Percentiles rank a stretch among this genome's conserved stretches.
These are phyloP conservation scores for Dujonia santamariae DNA, from an alignment of 1,139 yeast genomes.

Conservation along the genomic window DNA sequence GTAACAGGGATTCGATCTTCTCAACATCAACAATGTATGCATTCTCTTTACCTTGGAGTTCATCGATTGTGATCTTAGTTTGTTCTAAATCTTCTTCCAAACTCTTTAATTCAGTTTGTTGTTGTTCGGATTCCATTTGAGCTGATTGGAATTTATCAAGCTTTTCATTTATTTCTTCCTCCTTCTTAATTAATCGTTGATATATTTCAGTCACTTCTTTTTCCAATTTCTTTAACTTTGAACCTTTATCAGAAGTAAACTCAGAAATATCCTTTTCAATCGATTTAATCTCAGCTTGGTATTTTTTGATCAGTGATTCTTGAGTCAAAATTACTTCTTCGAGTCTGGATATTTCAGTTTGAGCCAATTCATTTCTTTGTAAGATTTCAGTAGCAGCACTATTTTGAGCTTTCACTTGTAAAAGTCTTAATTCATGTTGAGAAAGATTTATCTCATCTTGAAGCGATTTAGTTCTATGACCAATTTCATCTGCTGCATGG, in stretches of 20 bases:
- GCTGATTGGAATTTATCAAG: conserved; percentile 60
- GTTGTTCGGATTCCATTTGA: conserved; percentile 72
- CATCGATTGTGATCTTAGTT: conserved; percentile 31
- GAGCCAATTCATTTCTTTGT: conserved; percentile 47
- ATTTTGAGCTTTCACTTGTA: conserved; percentile 57
- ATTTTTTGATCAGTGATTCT: conserved; percentile 21
- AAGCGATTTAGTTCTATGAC: conserved; percentile 52
- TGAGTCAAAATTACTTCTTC: conserved; percentile 35
- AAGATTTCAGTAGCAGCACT: conserved; percentile 60
- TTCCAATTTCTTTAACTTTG: conserved; percentile 70
- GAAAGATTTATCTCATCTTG: conserved; percentile 66
- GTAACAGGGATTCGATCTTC: conserved; percentile 25
- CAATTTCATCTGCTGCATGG: conserved; percentile 41
- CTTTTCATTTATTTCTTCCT: conserved; percentile 39
- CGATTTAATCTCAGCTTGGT: conserved; percentile 42
- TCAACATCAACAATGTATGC: conserved; percentile 17
- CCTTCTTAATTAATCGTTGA: conserved; percentile 35
- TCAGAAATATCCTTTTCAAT: conserved; percentile 82
- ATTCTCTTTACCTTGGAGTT: conserved; percentile 33
- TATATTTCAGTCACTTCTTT: conserved; percentile 47
- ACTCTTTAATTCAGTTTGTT: conserved; percentile 51
- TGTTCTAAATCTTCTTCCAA: conserved; percentile 41
- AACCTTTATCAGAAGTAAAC: conserved; percentile 74
- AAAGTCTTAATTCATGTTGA: conserved; percentile 63
- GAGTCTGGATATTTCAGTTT: conserved; percentile 48